These are phyloP conservation scores for Colletotrichum cereale DNA, from an alignment of 2,329 filamentous ascomycete genomes.

Conservation along the genomic window DNA sequence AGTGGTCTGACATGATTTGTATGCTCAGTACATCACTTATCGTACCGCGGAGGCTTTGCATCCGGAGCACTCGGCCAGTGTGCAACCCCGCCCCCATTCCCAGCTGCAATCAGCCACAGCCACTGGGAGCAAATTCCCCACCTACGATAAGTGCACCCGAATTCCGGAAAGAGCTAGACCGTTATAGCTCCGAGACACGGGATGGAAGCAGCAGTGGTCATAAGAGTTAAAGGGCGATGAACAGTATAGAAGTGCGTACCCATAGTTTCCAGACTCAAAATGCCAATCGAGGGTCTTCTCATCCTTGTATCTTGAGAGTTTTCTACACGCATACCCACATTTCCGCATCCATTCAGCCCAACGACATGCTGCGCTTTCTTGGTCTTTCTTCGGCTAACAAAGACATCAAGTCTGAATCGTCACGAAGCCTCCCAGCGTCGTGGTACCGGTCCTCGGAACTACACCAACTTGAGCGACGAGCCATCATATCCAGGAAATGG, in stretches of 20 bases:
- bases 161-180: not conserved
- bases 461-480: constrained; percentile 55
- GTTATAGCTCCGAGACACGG: not conserved
- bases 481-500: constrained; percentile 55
- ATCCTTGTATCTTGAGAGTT: not conserved
- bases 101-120: not conserved
- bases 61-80: not conserved
- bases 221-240: not conserved
- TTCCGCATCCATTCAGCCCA: constrained; percentile 1
- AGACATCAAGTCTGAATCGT: constrained; percentile 27
- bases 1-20: too few relatives aligned
- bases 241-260: constrained; percentile 17
- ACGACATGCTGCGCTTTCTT: constrained; percentile 34
- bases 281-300: not conserved
- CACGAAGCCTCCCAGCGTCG: constrained; percentile 43
- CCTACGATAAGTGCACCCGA: constrained; percentile 3
- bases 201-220: constrained; percentile 20
- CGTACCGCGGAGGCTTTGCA: not conserved
- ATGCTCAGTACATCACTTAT: constrained; percentile 2
- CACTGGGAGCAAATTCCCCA: constrained; percentile 20
- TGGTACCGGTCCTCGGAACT: constrained; percentile 48
- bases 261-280: constrained; percentile 1
- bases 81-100: constrained; percentile 36
- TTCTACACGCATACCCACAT: not conserved
- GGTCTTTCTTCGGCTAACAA: constrained; percentile 15